phyloP scores from a whole-genome alignment of 129 eudicot genomes.

The Saussurea involucrata region DNA sequence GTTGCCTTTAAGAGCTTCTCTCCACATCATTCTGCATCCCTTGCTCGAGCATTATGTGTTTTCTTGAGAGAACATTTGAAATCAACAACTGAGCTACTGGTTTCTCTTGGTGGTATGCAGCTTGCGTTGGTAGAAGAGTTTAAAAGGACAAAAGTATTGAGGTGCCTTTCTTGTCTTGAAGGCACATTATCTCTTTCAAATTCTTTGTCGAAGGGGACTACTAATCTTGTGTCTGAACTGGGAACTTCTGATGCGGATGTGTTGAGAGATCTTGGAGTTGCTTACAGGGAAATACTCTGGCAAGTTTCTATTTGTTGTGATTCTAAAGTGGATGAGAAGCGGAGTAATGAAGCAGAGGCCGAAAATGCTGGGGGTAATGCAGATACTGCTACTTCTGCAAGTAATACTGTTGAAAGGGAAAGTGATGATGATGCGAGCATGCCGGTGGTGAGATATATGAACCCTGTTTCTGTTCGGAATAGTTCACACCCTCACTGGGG shows the following conservation, averaged over 20 bases:
- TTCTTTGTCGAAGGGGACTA: slow-evolving; percentile 74
- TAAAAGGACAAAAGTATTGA: slow-evolving; percentile 55
- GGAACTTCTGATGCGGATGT: slow-evolving; percentile 92
- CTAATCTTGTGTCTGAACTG: slow-evolving; percentile 79
- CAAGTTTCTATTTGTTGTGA: slow-evolving; percentile 78
- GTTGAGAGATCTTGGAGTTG: slow-evolving; percentile 83
- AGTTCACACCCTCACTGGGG: slow-evolving; percentile 86
- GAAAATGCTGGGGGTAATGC: slow-evolving; percentile 23
- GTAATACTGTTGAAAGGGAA: slow-evolving; percentile 59
- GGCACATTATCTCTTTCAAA: slow-evolving; percentile 72
- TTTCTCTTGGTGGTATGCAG: slow-evolving; percentile 54
- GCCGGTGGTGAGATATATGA: slow-evolving; percentile 77
- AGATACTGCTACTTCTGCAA: slow-evolving; percentile 34
- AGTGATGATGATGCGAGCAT: slow-evolving; percentile 80
- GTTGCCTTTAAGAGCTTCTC: slow-evolving; percentile 90
- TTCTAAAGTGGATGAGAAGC: slow-evolving; percentile 74
- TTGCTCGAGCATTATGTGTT: slow-evolving; percentile 81
- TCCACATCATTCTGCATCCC: slow-evolving; percentile 86
- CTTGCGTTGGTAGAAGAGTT: slow-evolving; percentile 61
- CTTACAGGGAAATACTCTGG: slow-evolving; percentile 82
- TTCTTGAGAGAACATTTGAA: slow-evolving; percentile 77
- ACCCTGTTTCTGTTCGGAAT: slow-evolving; percentile 67
- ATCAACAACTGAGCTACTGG: slow-evolving; percentile 59
- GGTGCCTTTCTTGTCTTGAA: slow-evolving; percentile 76
- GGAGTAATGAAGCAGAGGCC: slow-evolving; percentile 46